phyloP scores from a whole-genome alignment of 169 alveolate genomes.

The Cryptosporidium baileyi region DNA sequence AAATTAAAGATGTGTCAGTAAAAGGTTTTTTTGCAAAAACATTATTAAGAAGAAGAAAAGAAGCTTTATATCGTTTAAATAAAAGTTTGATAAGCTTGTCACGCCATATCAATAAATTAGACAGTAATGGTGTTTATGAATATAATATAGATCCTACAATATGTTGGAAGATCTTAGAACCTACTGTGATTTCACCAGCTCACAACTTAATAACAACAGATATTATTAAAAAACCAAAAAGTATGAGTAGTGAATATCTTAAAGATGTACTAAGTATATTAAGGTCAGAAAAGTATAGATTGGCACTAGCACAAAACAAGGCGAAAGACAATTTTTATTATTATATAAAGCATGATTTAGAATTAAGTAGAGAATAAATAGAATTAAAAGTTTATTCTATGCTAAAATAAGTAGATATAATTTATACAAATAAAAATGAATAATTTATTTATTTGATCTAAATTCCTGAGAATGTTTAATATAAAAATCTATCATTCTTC shows the following conservation, averaged over 20 bases:
- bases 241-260: conserved; percentile 40
- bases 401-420: not conserved
- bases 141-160: not conserved
- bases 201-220: conserved; percentile 46
- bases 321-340: conserved; percentile 51
- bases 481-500: conserved; percentile 64
- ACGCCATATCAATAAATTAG: conserved; percentile 11
- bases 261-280: conserved; percentile 23
- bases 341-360: conserved; percentile 46
- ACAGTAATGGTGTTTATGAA: not conserved
- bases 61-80: conserved; percentile 20
- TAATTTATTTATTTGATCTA: not conserved
- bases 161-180: conserved; percentile 40
- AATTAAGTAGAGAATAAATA: no score
- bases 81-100: conserved; percentile 6
- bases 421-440: not conserved
- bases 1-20: not conserved
- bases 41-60: not conserved
- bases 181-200: conserved; percentile 48
- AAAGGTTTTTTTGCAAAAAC: conserved; percentile 30
- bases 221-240: conserved; percentile 22
- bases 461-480: conserved; percentile 7
- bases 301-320: conserved; percentile 58
- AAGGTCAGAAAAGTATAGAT: conserved; percentile 35
- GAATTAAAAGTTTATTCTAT: not conserved